Conservation (phyloP, 2,329 filamentous ascomycete genomes). For the Beauveria australis region DNA sequence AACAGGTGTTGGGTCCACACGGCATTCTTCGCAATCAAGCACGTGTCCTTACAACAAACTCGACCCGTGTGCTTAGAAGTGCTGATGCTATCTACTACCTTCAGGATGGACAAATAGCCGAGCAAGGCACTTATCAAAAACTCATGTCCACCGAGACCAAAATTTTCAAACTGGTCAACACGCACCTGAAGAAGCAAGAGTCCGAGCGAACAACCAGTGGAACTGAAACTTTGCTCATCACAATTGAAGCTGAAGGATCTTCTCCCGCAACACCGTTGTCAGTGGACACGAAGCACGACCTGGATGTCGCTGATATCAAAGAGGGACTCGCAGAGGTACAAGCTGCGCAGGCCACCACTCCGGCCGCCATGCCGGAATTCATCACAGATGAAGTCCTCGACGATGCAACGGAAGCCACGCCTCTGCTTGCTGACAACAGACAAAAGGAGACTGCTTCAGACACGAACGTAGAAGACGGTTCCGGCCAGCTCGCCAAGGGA, state of each 20-base stretch:
- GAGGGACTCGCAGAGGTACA: slow-evolving; percentile 62
- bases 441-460: slow-evolving; percentile 24
- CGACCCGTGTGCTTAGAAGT: slow-evolving; percentile 75
- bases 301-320: slow-evolving; percentile 61
- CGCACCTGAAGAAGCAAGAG: slow-evolving; percentile 46
- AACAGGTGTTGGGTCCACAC: slow-evolving; percentile 73
- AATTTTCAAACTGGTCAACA: slow-evolving; percentile 68
- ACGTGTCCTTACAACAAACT: slow-evolving; percentile 79
- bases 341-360: slow-evolving; percentile 49
- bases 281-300: slow-evolving; percentile 37
- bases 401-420: slow-evolving; percentile 76
- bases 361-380: slow-evolving; percentile 41
- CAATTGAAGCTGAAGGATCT: slow-evolving; percentile 43
- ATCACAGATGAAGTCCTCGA: slow-evolving; percentile 68
- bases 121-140: slow-evolving; percentile 77
- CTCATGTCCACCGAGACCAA: slow-evolving; percentile 85
- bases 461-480: slow-evolving; percentile 65
- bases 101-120: slow-evolving; percentile 66
- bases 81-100: slow-evolving; percentile 75
- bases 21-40: slow-evolving; percentile 74
- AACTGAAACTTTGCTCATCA: slow-evolving; percentile 27
- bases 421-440: slow-evolving; percentile 69
- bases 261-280: slow-evolving; percentile 29
- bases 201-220: slow-evolving; percentile 24
- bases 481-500: slow-evolving; percentile 64